phyloP scores from a whole-genome alignment of 768 basidiomycete species.

The Rhizopogon vesiculosus region DNA sequence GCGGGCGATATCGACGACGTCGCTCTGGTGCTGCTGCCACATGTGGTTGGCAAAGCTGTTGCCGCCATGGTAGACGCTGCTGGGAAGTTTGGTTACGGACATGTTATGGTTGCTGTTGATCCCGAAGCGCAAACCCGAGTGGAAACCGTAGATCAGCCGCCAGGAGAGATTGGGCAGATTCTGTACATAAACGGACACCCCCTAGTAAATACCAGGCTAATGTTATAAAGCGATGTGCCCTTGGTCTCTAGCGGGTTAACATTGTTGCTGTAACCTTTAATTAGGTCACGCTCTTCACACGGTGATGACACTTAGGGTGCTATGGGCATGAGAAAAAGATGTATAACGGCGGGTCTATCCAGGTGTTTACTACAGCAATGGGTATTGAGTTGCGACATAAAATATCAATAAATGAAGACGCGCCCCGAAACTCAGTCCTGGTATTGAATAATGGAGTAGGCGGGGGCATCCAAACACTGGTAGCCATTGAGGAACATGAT shows the following conservation, averaged over 20 bases:
- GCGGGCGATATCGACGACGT: constrained; percentile 56
- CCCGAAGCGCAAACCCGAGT: constrained; percentile 22
- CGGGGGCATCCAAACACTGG: constrained; percentile 77
- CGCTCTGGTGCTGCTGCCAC: constrained; percentile 55
- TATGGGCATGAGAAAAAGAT: too few relatives aligned
- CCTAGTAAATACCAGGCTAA: constrained; percentile 68
- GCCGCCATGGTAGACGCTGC: constrained; percentile 50
- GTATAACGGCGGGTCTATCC: too few relatives aligned
- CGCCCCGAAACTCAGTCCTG: constrained; percentile 38
- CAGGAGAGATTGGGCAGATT: constrained; percentile 40
- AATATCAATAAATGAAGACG: constrained; percentile 21
- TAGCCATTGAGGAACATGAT: constrained; percentile 69
- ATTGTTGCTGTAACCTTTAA: too few relatives aligned
- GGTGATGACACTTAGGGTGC: too few relatives aligned
- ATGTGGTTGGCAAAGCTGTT: constrained; percentile 48
- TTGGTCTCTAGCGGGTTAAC: too few relatives aligned
- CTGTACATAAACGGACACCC: constrained; percentile 77
- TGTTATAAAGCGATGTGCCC: constrained; percentile 35
- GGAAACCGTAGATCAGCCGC: constrained; percentile 14
- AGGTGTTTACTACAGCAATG: background rate
- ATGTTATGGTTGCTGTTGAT: constrained; percentile 50
- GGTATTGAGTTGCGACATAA: background rate
- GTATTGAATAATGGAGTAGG: constrained; percentile 83
- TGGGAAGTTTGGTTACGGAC: constrained; percentile 40
- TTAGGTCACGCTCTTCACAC: too few relatives aligned